Evolutionary conservation across 75 land plant species (phyloP).

Genomic region (Picea sitchensis): DNA sequence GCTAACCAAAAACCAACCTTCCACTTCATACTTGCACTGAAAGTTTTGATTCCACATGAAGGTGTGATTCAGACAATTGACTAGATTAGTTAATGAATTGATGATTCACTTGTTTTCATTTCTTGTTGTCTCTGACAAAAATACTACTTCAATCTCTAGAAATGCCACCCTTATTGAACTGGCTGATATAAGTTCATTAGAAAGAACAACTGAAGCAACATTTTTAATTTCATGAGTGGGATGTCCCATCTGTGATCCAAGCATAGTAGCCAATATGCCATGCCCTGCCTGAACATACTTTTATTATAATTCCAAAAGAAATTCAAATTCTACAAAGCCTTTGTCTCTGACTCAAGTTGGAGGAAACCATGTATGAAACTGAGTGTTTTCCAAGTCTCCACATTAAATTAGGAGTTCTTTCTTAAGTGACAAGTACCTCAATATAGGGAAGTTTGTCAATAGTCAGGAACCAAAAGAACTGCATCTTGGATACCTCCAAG

Average conservation of each 20-base stretch:
- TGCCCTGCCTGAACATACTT: too few relatives aligned
- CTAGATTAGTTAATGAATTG: not conserved
- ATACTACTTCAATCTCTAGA: not conserved
- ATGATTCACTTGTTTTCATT: not conserved
- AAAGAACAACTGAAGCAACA: too few relatives aligned
- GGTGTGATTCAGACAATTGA: not conserved
- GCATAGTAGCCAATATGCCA: too few relatives aligned
- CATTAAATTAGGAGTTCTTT: not conserved
- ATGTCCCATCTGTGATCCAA: too few relatives aligned
- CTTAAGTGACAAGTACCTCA: not conserved
- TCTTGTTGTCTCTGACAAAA: not conserved
- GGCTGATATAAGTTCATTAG: not conserved
- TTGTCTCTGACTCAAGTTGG: not conserved
- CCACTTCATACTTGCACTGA: not conserved
- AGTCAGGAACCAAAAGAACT: too few relatives aligned
- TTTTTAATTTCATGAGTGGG: too few relatives aligned
- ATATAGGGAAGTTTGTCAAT: too few relatives aligned
- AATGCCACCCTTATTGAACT: not conserved
- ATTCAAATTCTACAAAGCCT: not conserved
- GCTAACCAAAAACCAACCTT: slow-evolving; percentile 1
- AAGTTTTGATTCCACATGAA: not conserved
- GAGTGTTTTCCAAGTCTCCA: not conserved
- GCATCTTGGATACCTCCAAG: too few relatives aligned
- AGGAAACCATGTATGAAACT: not conserved
- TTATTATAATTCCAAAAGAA: too few relatives aligned